phyloP scores from a whole-genome alignment of 768 basidiomycete species.

The Royoungia palumana region DNA sequence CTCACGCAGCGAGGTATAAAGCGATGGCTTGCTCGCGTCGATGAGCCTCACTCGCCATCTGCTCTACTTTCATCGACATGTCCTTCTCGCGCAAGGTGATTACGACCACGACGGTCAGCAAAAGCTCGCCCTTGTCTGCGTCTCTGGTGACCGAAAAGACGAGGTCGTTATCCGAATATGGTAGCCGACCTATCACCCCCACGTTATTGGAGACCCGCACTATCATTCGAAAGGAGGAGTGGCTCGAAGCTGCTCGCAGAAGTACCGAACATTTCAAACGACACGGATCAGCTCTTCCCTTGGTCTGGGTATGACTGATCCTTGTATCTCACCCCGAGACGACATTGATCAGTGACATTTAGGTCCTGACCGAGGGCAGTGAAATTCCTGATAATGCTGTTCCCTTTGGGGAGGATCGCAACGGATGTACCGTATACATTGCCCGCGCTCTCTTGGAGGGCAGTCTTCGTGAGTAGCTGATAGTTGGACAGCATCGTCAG shows the following conservation, averaged over 20 bases:
- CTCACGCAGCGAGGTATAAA: conserved; percentile 17
- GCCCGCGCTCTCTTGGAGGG: conserved; percentile 33
- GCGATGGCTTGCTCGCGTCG: background rate
- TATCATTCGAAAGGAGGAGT: conserved; percentile 24
- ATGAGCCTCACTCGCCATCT: background rate
- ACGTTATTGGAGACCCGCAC: conserved; percentile 7
- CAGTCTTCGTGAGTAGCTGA: conserved; percentile 23
- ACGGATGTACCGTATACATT: conserved; percentile 26
- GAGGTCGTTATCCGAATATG: conserved; percentile 18
- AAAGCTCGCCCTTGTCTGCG: conserved; percentile 11
- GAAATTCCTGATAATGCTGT: conserved; percentile 34
- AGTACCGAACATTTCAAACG: conserved; percentile 29
- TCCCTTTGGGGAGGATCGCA: conserved; percentile 32
- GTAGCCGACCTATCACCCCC: conserved; percentile 18
- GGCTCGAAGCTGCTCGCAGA: conserved; percentile 28
- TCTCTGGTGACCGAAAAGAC: conserved; percentile 6
- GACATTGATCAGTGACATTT: background rate
- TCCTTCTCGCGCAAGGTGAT: conserved; percentile 13
- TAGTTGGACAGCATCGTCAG: background rate
- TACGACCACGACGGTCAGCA: conserved; percentile 9
- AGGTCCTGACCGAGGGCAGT: conserved; percentile 31
- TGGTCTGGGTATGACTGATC: conserved; percentile 28
- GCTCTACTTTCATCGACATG: conserved; percentile 10
- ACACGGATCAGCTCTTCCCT: conserved; percentile 28
- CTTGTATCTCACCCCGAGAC: background rate